Conservation (phyloP, 345 rosid species). For the Eucalyptus fibrosa region DNA sequence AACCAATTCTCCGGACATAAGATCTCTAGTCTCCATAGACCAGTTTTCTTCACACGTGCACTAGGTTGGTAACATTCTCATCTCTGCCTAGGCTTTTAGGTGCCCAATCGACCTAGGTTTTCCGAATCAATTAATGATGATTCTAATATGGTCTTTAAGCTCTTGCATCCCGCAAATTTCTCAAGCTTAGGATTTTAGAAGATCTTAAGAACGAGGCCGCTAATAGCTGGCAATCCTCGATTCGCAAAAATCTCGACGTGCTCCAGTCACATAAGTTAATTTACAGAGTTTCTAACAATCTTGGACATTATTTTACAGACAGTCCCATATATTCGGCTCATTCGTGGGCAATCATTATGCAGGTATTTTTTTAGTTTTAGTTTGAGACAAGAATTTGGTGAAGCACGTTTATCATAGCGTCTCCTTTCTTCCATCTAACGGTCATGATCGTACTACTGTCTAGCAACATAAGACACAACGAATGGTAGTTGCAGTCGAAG, state of each 20-base stretch:
- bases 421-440: background rate
- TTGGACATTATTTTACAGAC: background rate
- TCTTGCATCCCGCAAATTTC: background rate
- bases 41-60: background rate
- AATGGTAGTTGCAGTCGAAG: background rate
- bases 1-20: background rate
- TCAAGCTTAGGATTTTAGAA: background rate
- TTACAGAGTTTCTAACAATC: background rate
- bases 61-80: background rate
- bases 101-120: background rate
- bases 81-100: background rate
- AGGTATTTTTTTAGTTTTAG: background rate
- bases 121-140: background rate
- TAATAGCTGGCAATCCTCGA: background rate
- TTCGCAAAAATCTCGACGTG: background rate
- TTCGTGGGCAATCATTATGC: background rate
- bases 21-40: background rate
- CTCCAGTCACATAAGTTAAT: background rate
- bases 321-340: background rate
- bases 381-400: background rate
- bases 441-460: background rate
- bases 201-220: background rate
- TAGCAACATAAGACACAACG: background rate
- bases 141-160: background rate
- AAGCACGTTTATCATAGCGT: background rate